These are phyloP conservation scores for Asterophora parasitica DNA, from an alignment of 768 basidiomycete genomes.

Conservation along the genomic window DNA sequence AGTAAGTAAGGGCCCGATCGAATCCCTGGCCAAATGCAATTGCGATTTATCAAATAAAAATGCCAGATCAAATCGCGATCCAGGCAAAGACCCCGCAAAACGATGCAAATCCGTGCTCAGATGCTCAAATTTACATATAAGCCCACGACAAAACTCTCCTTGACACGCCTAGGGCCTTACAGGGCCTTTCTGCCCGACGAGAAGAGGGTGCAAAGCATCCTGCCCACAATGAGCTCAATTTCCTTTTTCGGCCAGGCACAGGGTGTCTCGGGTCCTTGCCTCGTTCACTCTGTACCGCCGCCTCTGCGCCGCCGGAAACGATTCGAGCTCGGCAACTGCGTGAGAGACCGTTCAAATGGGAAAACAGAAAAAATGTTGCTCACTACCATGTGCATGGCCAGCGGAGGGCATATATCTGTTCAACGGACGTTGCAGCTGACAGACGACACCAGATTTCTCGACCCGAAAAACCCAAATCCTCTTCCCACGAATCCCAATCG, in stretches of 20 bases:
- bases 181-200: conserved; percentile 4
- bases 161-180: conserved; percentile 7
- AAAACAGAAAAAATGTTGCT: conserved; percentile 1
- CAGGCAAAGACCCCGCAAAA: conserved; percentile 9
- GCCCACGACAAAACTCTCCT: conserved; percentile 8
- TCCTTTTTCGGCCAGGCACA: conserved; percentile 9
- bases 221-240: conserved; percentile 9
- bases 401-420: not conserved
- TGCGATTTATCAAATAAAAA: conserved; percentile 20
- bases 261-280: conserved; percentile 15
- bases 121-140: conserved; percentile 6
- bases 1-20: conserved; percentile 21
- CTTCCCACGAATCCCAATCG: conserved; percentile 12
- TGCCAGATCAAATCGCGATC: conserved; percentile 16
- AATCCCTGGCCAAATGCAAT: conserved; percentile 20
- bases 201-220: conserved; percentile 15
- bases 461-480: conserved; percentile 9
- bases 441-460: too few species aligned
- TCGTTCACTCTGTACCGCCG: conserved; percentile 10
- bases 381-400: conserved; percentile 5
- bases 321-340: conserved; percentile 15
- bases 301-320: conserved; percentile 15
- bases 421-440: too few species aligned
- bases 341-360: conserved; percentile 12
- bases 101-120: conserved; percentile 11